phyloP scores from a whole-genome alignment of 2,329 filamentous ascomycete genomes.

The Coniochaeta ligniaria region DNA sequence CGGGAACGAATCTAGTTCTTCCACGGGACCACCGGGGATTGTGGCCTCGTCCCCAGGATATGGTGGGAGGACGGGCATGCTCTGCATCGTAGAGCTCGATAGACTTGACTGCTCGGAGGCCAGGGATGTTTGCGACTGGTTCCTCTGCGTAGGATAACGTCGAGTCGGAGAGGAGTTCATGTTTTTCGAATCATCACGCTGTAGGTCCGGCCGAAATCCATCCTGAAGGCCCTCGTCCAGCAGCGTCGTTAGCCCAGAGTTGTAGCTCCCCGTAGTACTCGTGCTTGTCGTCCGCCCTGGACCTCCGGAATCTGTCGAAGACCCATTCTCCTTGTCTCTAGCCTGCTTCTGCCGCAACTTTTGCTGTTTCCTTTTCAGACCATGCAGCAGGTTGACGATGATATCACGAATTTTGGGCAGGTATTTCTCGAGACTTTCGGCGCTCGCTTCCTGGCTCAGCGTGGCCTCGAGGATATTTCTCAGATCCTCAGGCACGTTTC shows the following conservation, averaged over 20 bases:
- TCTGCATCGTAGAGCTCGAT: slow-evolving; percentile 71
- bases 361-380: slow-evolving; percentile 94
- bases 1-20: slow-evolving; percentile 57
- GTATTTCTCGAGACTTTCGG: slow-evolving; percentile 89
- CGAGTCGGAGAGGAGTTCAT: slow-evolving; percentile 38
- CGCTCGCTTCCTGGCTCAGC: slow-evolving; percentile 90
- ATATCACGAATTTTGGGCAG: slow-evolving; percentile 93
- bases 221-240: slow-evolving; percentile 53
- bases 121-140: slow-evolving; percentile 39
- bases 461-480: slow-evolving; percentile 91
- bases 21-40: slow-evolving; percentile 34
- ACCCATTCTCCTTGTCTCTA: slow-evolving; percentile 39
- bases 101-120: slow-evolving; percentile 57
- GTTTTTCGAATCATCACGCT: slow-evolving; percentile 12
- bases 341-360: slow-evolving; percentile 63
- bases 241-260: slow-evolving; percentile 49
- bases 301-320: slow-evolving; percentile 22
- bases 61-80: slow-evolving; percentile 65
- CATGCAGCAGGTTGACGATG: slow-evolving; percentile 94
- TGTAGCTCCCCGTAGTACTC: slow-evolving; percentile 50
- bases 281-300: slow-evolving; percentile 50
- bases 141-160: slow-evolving; percentile 38
- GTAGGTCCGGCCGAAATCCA: slow-evolving; percentile 36
- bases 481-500: slow-evolving; percentile 87
- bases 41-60: slow-evolving; percentile 57